Conservation (phyloP, 2,329 filamentous ascomycete species). For the Aspergillus sp. region DNA sequence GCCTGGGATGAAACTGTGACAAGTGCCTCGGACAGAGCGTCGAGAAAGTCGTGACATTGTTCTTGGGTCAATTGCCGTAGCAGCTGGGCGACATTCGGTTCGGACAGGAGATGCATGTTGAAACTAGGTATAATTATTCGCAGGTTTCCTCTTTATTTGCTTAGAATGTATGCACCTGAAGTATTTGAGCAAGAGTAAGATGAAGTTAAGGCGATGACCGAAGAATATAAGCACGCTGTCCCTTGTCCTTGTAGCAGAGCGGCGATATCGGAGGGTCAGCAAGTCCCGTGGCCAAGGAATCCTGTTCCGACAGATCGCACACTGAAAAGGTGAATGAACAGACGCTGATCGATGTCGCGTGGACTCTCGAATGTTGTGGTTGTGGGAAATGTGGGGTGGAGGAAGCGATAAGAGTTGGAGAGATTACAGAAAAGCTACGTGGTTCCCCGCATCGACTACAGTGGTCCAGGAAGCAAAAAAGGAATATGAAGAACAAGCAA, state of each 20-base stretch:
- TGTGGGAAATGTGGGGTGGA: no score
- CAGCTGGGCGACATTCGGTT: slow-evolving; percentile 33
- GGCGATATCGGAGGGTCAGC: neutral
- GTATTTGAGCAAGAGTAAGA: no score
- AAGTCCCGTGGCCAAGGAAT: neutral
- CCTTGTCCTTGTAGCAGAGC: neutral
- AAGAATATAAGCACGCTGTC: neutral
- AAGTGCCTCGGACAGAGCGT: slow-evolving; percentile 36
- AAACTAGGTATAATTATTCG: neutral
- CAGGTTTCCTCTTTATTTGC: neutral
- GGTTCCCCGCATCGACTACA: neutral
- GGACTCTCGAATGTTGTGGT: no score
- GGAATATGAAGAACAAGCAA: neutral
- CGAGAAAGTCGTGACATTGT: slow-evolving; percentile 37
- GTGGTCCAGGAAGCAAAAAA: neutral
- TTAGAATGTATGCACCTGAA: neutral
- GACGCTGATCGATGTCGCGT: neutral
- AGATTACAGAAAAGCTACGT: neutral
- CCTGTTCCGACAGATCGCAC: no score
- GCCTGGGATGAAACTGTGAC: slow-evolving; percentile 32
- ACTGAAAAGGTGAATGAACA: neutral
- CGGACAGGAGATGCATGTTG: slow-evolving; percentile 36
- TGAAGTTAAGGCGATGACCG: no score
- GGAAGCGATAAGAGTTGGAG: neutral
- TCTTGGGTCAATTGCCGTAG: slow-evolving; percentile 31